Conservation (phyloP, 2,329 filamentous ascomycete species). For the Aspergillus sp. region DNA sequence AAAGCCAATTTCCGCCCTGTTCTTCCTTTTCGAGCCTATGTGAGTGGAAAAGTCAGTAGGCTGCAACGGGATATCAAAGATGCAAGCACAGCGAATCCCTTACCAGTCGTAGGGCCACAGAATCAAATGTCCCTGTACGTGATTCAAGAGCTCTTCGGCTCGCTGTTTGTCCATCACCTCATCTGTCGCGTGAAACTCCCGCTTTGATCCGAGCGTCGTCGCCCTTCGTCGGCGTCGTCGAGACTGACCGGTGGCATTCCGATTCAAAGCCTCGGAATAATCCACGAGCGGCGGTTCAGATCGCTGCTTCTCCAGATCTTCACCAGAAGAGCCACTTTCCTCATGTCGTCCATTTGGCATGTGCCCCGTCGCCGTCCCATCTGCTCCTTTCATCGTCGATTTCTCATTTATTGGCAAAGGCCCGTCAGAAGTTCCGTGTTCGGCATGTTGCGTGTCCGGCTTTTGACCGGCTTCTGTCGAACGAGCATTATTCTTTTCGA, state of each 20-base stretch:
- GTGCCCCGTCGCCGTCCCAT: slow-evolving; percentile 29
- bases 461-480: slow-evolving; percentile 36
- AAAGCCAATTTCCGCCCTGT: slow-evolving; percentile 92
- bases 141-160: slow-evolving; percentile 75
- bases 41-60: slow-evolving; percentile 15
- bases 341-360: slow-evolving; percentile 28
- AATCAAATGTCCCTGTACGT: slow-evolving; percentile 86
- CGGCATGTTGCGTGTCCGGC: slow-evolving; percentile 37
- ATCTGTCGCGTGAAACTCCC: slow-evolving; percentile 60
- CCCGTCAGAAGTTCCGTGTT: slow-evolving; percentile 33
- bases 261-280: slow-evolving; percentile 45
- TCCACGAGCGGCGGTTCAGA: slow-evolving; percentile 36
- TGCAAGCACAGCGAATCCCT: slow-evolving; percentile 22
- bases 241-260: slow-evolving; percentile 39
- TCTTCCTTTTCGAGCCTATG: slow-evolving; percentile 79
- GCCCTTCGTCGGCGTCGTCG: slow-evolving; percentile 46
- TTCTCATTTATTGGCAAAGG: slow-evolving; percentile 49
- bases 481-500: slow-evolving; percentile 39
- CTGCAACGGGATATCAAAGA: not conserved
- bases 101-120: slow-evolving; percentile 93
- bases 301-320: slow-evolving; percentile 37
- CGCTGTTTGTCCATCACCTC: slow-evolving; percentile 75
- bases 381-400: slow-evolving; percentile 33
- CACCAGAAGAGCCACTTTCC: slow-evolving; percentile 27
- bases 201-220: slow-evolving; percentile 49